These are phyloP conservation scores for Xylaria curta DNA, from an alignment of 495 filamentous ascomycete genomes.

Conservation along the genomic window DNA sequence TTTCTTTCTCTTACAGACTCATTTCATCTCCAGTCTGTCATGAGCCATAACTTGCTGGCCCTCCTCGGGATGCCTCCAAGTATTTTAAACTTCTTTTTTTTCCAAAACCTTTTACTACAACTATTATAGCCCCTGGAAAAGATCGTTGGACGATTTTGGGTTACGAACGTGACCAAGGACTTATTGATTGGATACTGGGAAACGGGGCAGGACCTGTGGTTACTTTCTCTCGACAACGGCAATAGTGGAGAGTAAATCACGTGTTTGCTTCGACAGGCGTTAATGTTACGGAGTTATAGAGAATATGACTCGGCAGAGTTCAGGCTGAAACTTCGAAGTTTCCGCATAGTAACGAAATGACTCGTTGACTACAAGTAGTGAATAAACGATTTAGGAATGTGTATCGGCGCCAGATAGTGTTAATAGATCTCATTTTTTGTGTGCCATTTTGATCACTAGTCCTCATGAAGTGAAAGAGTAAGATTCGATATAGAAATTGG, in stretches of 20 bases:
- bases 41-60: neutral
- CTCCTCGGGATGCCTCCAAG: neutral
- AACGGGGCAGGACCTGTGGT: neutral
- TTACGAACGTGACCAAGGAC: slow-evolving; percentile 17
- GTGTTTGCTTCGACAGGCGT: neutral
- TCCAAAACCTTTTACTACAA: neutral
- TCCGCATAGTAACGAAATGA: neutral
- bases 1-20: neutral
- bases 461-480: neutral
- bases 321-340: neutral
- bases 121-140: slow-evolving; percentile 6
- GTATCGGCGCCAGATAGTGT: neutral
- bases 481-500: neutral
- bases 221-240: neutral
- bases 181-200: slow-evolving; percentile 6
- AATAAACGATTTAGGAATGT: neutral
- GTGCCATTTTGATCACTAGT: neutral
- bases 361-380: neutral
- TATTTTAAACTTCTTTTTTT: neutral
- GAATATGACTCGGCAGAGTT: slow-evolving; percentile 1
- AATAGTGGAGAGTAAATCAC: neutral
- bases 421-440: neutral
- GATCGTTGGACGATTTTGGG: slow-evolving; percentile 11
- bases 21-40: neutral
- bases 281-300: neutral